These are phyloP conservation scores for Trapa bicornis DNA, from an alignment of 345 rosid genomes.

Conservation along the genomic window DNA sequence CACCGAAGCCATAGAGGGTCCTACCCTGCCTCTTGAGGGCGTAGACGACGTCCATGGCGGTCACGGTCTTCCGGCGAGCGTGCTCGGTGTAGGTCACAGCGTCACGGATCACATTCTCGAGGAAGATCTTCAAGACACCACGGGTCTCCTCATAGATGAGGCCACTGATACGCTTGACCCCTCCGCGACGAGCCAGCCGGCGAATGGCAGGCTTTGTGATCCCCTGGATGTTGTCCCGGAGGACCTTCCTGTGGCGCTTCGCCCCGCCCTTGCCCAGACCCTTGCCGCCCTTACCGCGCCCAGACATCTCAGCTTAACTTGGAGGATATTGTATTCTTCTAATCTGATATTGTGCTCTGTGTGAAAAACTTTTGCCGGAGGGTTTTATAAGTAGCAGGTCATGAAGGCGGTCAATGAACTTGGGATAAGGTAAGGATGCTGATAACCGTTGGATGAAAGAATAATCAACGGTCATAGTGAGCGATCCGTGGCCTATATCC, in stretches of 20 bases:
- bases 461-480: not conserved
- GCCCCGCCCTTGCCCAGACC: constrained; percentile 11
- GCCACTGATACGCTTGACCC: constrained; percentile 12
- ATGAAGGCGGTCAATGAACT: not conserved
- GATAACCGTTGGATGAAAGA: not conserved
- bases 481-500: not conserved
- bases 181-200: constrained; percentile 9
- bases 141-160: constrained; percentile 14
- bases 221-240: constrained; percentile 11
- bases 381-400: not conserved
- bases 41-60: constrained; percentile 12
- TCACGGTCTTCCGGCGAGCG: constrained; percentile 12
- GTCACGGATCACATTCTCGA: constrained; percentile 12
- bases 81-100: constrained; percentile 13
- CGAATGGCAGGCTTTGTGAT: constrained; percentile 11
- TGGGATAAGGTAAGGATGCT: not conserved
- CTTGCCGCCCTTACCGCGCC: constrained; percentile 11
- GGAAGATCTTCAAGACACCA: constrained; percentile 12
- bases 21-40: constrained; percentile 13
- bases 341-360: not conserved
- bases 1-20: constrained; percentile 11
- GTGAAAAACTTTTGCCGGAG: too few species aligned
- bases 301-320: not conserved
- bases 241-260: constrained; percentile 12
- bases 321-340: not conserved